phyloP scores from a whole-genome alignment of 257 asterid genomes.

The Paulownia fortunei region DNA sequence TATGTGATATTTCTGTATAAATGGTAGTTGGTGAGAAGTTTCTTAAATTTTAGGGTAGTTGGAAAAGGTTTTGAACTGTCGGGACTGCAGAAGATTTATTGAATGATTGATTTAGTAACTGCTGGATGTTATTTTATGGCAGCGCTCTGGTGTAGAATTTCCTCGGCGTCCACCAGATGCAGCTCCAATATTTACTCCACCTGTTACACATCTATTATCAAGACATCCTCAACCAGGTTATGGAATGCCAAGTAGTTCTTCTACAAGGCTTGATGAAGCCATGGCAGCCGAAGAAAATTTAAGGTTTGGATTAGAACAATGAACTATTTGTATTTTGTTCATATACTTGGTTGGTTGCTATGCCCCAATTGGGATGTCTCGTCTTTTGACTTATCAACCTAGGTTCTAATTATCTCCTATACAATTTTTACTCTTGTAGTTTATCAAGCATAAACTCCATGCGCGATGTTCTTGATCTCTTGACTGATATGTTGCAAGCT shows the following conservation, averaged over 20 bases:
- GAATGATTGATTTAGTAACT: neutral
- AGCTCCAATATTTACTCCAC: conserved; percentile 81
- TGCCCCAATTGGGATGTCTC: no score
- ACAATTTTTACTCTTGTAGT: conserved; percentile 37
- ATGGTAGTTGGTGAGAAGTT: neutral
- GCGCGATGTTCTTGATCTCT: conserved; percentile 64
- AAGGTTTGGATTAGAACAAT: conserved; percentile 75
- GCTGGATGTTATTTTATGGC: conserved; percentile 32
- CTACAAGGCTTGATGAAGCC: conserved; percentile 87
- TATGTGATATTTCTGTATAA: no score
- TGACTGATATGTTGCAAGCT: conserved; percentile 79
- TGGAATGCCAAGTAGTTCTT: conserved; percentile 94
- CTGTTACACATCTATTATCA: conserved; percentile 59
- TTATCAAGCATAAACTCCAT: conserved; percentile 57
- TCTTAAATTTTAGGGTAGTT: neutral
- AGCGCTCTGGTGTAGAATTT: conserved; percentile 82
- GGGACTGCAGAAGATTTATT: neutral
- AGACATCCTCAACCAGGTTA: conserved; percentile 80
- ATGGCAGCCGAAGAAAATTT: conserved; percentile 80
- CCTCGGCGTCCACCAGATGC: conserved; percentile 69
- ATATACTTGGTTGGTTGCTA: no score
- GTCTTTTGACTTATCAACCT: no score
- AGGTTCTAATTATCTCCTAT: neutral
- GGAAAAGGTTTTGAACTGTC: neutral
- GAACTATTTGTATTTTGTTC: no score